Evolutionary conservation across 805 yeast genomes (phyloP).

Genomic region (Yamadazyma kitorensis): DNA sequence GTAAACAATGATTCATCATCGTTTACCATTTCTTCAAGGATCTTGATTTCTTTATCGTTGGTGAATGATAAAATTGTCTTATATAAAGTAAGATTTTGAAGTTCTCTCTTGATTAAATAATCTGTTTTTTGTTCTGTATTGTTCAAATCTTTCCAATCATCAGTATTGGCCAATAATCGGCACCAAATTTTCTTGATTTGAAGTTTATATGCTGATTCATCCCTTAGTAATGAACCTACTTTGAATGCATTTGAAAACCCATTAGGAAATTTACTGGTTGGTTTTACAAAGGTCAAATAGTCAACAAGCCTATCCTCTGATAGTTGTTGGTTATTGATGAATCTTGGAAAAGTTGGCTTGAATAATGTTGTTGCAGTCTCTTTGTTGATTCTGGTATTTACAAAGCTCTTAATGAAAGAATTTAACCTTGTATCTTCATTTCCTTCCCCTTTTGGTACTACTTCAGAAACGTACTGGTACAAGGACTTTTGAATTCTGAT

Average conservation of each 20-base stretch:
- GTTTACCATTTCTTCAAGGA: conserved; percentile 10
- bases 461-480: conserved; percentile 14
- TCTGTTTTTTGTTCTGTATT: conserved; percentile 37
- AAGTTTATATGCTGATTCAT: conserved; percentile 21
- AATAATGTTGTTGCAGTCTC: conserved; percentile 15
- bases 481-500: conserved; percentile 48
- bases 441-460: conserved; percentile 6
- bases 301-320: conserved; percentile 48
- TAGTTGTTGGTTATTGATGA: conserved; percentile 40
- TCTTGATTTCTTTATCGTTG: conserved; percentile 10
- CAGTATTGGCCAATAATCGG: conserved; percentile 48
- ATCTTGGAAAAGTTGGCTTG: conserved; percentile 20
- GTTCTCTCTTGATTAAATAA: conserved; percentile 36
- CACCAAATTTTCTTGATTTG: conserved; percentile 48
- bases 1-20: conserved; percentile 7
- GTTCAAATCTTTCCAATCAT: conserved; percentile 48
- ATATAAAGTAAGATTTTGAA: conserved; percentile 43
- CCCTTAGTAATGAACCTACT: conserved; percentile 40
- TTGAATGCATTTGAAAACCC: conserved; percentile 47
- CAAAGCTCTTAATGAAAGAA: conserved; percentile 16
- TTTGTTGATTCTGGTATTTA: conserved; percentile 14
- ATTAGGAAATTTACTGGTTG: conserved; percentile 14
- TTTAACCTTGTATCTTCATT: conserved; percentile 10
- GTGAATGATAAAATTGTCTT: conserved; percentile 36
- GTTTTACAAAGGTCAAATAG: conserved; percentile 46